Evolutionary conservation across 306 rosid genomes (phyloP).

Genomic region (Pueraria montana): DNA sequence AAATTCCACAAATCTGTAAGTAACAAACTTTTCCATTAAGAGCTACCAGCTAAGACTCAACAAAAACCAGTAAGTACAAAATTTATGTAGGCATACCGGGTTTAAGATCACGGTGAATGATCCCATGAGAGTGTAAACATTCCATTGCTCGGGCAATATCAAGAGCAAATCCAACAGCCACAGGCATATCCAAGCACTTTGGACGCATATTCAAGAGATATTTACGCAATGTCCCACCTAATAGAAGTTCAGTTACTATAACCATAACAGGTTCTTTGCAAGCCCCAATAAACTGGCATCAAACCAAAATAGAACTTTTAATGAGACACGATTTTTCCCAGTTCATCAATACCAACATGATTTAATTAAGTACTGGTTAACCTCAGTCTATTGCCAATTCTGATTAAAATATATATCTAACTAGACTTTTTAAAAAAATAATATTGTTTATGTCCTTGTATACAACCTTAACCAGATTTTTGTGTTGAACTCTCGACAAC

Average conservation of each 20-base stretch:
- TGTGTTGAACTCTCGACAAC: constrained; percentile 92
- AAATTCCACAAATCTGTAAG: constrained; percentile 8
- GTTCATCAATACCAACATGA: constrained; percentile 21
- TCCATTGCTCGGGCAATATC: constrained; percentile 94
- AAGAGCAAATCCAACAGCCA: constrained; percentile 85
- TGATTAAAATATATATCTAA: constrained; percentile 21
- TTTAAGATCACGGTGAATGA: constrained; percentile 94
- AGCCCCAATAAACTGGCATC: constrained; percentile 90
- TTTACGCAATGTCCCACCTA: constrained; percentile 91
- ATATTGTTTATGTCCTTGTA: not conserved
- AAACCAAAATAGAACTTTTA: constrained; percentile 40
- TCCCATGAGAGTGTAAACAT: constrained; percentile 92
- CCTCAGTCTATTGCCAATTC: constrained; percentile 34
- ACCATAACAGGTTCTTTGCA: constrained; percentile 97
- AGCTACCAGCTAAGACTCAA: constrained; percentile 1
- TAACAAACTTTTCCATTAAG: not conserved
- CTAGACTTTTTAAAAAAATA: constrained; percentile 4
- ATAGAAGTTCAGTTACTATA: constrained; percentile 91
- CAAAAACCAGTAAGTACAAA: constrained; percentile 29
- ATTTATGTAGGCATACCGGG: constrained; percentile 68
- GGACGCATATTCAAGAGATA: constrained; percentile 83
- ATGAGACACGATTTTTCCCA: constrained; percentile 38
- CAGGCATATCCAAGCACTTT: constrained; percentile 70
- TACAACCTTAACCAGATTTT: constrained; percentile 87
- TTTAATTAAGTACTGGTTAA: constrained; percentile 18